Evolutionary conservation across 2,329 filamentous ascomycete species (phyloP), one percentile per base, ranked within the genome.

Genomic region (Microdochium nivale): DNA sequence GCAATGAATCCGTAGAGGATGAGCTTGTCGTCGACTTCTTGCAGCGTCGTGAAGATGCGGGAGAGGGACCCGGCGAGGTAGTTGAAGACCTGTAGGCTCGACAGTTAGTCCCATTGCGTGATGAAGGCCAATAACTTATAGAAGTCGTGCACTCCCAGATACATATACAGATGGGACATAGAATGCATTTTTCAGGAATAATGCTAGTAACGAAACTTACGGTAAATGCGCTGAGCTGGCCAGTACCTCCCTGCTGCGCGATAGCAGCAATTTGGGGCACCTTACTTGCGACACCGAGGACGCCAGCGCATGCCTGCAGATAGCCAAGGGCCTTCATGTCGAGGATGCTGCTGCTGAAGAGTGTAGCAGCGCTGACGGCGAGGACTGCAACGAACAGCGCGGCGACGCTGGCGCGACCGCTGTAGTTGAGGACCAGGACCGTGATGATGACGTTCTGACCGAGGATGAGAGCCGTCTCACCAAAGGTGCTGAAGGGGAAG

Each of bases 401-500:
- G 0, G 90, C 90, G 3, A 81, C 75, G 47, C 78, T 77, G 1
- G 76, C 73, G 59, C 82, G 80, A 10, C 87, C 87, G 53, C 82
- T 84, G 68, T 90, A 97, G 65, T 87, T 86, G 67, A 99, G 75
- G 43, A 99, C 90, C 61, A 97, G 70, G 49, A 90, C 81, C 4
- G 86, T 85, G 66, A 99, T 96, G 54, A 90, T 81, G 44, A 97
- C 81, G 70, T 99, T 96, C 75, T 99, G 94, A 53, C 86, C 84
- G 49, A 94, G 80, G 60, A 99, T 96, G 63, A 97, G 77, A 35
- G 88, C 90, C 25, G 90, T 92, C 79, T 99, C 94, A 68, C 94
- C 94, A 68, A 88, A 99, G 11, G 94, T 99, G 78, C 87, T 95
- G 72, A 99, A 96, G 2, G 94, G 92, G 61, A 96, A 96, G 24